phyloP scores from a whole-genome alignment of 1,284 basidiomycete species.

The Lignosus rhinocerotis region DNA sequence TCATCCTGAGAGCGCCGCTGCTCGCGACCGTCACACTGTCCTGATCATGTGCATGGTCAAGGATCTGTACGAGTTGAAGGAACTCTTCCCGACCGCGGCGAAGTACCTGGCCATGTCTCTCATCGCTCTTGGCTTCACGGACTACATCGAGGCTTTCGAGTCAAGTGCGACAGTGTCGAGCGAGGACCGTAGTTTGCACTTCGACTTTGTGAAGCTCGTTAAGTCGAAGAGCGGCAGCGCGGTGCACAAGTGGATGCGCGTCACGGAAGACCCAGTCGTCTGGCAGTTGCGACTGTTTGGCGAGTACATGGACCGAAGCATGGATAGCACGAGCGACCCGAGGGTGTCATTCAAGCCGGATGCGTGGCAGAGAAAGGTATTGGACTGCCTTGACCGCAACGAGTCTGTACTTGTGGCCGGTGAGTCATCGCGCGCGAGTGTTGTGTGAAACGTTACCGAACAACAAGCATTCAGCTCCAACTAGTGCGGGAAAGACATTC shows the following conservation, averaged over 20 bases:
- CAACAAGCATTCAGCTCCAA: slow-evolving; percentile 48
- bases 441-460: neutral
- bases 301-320: slow-evolving; percentile 69
- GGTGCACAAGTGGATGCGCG: slow-evolving; percentile 53
- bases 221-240: slow-evolving; percentile 44
- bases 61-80: slow-evolving; percentile 40
- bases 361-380: slow-evolving; percentile 66
- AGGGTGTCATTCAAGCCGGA: slow-evolving; percentile 68
- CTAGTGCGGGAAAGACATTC: slow-evolving; percentile 74
- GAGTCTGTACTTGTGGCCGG: slow-evolving; percentile 67
- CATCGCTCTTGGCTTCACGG: slow-evolving; percentile 45
- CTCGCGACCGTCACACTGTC: slow-evolving; percentile 47
- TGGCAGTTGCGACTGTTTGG: slow-evolving; percentile 75
- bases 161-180: slow-evolving; percentile 18
- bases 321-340: slow-evolving; percentile 58
- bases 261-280: slow-evolving; percentile 53
- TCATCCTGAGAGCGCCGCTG: slow-evolving; percentile 34
- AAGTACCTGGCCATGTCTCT: slow-evolving; percentile 43
- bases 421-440: slow-evolving; percentile 31
- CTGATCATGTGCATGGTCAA: slow-evolving; percentile 47
- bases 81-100: slow-evolving; percentile 39
- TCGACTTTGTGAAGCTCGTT: slow-evolving; percentile 57
- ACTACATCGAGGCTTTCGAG: slow-evolving; percentile 35
- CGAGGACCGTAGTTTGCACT: slow-evolving; percentile 45
- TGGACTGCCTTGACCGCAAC: slow-evolving; percentile 61